Conservation (phyloP, 306 rosid species). For the Hippophae gyantsensis region DNA sequence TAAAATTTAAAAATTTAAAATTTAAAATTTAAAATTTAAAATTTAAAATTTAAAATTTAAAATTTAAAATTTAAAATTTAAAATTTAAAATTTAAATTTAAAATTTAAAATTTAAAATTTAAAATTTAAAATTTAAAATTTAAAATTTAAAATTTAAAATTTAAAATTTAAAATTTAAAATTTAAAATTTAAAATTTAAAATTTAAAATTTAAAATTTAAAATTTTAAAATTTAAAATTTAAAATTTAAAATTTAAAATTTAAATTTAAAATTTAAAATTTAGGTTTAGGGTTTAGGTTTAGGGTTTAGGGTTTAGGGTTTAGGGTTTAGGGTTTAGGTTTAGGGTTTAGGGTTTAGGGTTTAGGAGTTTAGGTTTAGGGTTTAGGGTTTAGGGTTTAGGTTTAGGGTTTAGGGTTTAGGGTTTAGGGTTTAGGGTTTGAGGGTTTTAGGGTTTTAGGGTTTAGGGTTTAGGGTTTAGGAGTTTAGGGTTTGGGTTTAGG, state of each 20-base stretch:
- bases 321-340: slow-evolving; percentile 4
- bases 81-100: too few species aligned
- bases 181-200: too few species aligned
- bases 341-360: slow-evolving; percentile 10
- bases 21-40: too few species aligned
- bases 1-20: too few species aligned
- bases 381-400: slow-evolving; percentile 1
- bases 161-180: too few species aligned
- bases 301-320: background rate
- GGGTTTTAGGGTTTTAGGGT: background rate
- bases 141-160: too few species aligned
- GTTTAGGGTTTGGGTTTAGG: slow-evolving; percentile 7
- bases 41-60: too few species aligned
- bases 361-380: slow-evolving; percentile 1
- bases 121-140: too few species aligned
- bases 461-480: background rate
- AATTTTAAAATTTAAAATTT: too few species aligned
- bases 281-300: slow-evolving; percentile 11
- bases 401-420: slow-evolving; percentile 13
- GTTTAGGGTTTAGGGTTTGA: slow-evolving; percentile 2
- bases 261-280: slow-evolving; percentile 1
- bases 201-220: too few species aligned
- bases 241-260: slow-evolving; percentile 7
- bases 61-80: too few species aligned
- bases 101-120: too few species aligned